Conservation (phyloP, 2,329 filamentous ascomycete species). For the Aureobasidium sp. region DNA sequence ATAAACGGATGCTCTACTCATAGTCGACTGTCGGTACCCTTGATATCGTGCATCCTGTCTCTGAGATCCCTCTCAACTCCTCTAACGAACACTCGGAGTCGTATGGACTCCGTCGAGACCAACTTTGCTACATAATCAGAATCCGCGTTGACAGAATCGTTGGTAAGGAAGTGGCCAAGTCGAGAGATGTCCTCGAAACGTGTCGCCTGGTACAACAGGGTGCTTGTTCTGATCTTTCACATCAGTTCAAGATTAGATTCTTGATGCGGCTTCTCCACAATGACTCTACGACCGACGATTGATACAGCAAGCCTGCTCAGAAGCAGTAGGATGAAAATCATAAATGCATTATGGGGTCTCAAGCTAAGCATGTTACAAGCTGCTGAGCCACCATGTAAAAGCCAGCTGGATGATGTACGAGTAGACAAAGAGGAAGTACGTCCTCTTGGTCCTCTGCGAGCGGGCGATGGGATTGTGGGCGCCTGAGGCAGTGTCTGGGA, state of each 20-base stretch:
- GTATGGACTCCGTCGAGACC: neutral
- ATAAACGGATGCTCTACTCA: neutral
- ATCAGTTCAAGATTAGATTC: neutral
- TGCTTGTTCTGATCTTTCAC: too few species aligned
- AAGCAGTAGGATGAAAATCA: neutral
- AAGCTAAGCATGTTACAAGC: slow-evolving; percentile 28
- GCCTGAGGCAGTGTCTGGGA: slow-evolving; percentile 62
- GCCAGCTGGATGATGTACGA: slow-evolving; percentile 89
- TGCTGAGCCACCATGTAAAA: slow-evolving; percentile 80
- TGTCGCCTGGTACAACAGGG: neutral
- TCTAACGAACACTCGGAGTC: neutral
- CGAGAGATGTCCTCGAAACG: neutral
- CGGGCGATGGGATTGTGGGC: slow-evolving; percentile 64
- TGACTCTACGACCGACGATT: neutral
- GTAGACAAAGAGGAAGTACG: slow-evolving; percentile 89
- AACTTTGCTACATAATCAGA: neutral
- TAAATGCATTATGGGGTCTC: slow-evolving; percentile 2
- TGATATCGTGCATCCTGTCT: neutral
- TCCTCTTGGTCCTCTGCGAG: slow-evolving; percentile 77
- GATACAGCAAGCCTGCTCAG: neutral
- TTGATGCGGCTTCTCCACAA: neutral
- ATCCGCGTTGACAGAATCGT: neutral
- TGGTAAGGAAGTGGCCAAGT: neutral
- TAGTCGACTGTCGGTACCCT: neutral
- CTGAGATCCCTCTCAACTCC: neutral